phyloP scores from a whole-genome alignment of 805 yeast genomes.

The Wickerhamiella allomyrinae region DNA sequence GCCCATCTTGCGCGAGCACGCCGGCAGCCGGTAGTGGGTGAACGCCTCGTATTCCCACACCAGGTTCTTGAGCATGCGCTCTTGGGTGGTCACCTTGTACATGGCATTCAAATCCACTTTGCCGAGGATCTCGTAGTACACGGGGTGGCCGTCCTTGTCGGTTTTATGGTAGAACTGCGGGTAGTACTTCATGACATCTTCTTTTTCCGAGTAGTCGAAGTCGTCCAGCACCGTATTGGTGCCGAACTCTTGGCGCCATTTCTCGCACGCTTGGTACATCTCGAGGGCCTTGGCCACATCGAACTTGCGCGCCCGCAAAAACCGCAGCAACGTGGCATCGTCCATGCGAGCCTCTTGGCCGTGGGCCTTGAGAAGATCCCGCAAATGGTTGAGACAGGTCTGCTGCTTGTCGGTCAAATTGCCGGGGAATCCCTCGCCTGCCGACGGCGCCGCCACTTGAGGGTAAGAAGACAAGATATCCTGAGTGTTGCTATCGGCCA shows the following conservation, averaged over 20 bases:
- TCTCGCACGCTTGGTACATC: constrained; percentile 79
- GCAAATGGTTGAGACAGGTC: constrained; percentile 42
- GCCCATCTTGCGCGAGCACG: constrained; percentile 75
- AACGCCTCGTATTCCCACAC: constrained; percentile 98
- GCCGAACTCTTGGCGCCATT: constrained; percentile 82
- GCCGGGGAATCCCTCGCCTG: constrained; percentile 70
- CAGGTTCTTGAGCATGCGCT: constrained; percentile 87
- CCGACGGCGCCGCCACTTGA: constrained; percentile 46
- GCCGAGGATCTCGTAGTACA: constrained; percentile 88
- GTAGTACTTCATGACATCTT: constrained; percentile 71
- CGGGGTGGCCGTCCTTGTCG: constrained; percentile 94
- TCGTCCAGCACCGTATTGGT: constrained; percentile 74
- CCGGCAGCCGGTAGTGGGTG: constrained; percentile 72
- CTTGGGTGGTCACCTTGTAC: constrained; percentile 88
- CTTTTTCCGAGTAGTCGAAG: constrained; percentile 88
- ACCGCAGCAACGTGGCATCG: constrained; percentile 69
- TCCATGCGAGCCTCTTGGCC: constrained; percentile 74
- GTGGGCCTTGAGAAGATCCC: constrained; percentile 39
- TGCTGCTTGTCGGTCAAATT: constrained; percentile 57
- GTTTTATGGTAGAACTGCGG: constrained; percentile 97
- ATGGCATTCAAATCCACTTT: constrained; percentile 77
- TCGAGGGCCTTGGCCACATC: constrained; percentile 62
- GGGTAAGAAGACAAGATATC: constrained; percentile 40
- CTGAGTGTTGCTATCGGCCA: not conserved
- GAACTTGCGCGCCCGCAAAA: constrained; percentile 90